Evolutionary conservation across 1,284 basidiomycete genomes (phyloP), one percentile per base, ranked within the genome.

Genomic region (Singerocomus inundabilis): DNA sequence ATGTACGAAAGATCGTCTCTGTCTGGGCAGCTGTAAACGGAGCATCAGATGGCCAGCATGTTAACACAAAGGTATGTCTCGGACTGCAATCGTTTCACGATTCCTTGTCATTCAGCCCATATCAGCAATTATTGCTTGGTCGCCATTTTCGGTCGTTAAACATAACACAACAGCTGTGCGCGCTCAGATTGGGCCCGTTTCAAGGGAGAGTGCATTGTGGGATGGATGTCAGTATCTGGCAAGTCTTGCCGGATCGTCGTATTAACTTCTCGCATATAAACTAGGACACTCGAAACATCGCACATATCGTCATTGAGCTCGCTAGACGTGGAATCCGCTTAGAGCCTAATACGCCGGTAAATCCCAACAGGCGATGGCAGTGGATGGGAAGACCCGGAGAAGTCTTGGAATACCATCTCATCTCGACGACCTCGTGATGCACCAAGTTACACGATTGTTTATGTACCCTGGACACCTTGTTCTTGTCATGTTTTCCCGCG

Each of bases 261-360:
- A 31, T 46, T 59, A 44, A 64, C 51, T 26, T 54, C 34, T 45
- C 37, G 32, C 40, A 34, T 40, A 9, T 43, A 49, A 33, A 49
- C 16, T 61, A 94, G 91, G 93, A 97, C 69, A 80, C 90, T 28
- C 85, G 88, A 13, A 96, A 96, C 64, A 81, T 96, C 47, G 78
- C 86, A 15, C 81, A 89, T 24, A 84, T 97, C 51, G 68, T 95
- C 33, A 71, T 79, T 41, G 88, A 88, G 59, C 78, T 95, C 16
- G 86, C 84, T 5, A 72, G 79, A 44, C 77, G 81, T 46, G 82
- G 84, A 33, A 74, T 88, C 29, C 70, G 76, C 48, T 74, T 96
- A 51, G 75, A 81, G 54, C 80, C 89, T 24, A 97, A 95, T 61
- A 84, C 82, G 2, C 58, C 70, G 16, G 81, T 94, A 51, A 79